Conservation (phyloP, 192 early-diverging fungal genomes). For the Coemansia sp. region DNA sequence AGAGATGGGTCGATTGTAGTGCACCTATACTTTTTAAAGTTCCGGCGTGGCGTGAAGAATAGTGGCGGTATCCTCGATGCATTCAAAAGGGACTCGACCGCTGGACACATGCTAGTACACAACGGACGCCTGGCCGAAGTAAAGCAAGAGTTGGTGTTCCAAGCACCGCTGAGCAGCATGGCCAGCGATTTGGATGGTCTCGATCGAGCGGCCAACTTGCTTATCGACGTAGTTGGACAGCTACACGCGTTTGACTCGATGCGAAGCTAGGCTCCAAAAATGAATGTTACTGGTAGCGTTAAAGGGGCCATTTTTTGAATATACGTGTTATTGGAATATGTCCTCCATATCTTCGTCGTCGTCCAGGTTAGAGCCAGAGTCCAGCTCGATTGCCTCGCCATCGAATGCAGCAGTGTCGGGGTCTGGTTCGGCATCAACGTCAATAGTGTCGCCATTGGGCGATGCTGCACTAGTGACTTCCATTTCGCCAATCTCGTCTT, state of each 20-base stretch:
- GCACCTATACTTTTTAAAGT: conserved; percentile 38
- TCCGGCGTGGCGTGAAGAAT: conserved; percentile 23
- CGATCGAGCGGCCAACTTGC: conserved; percentile 21
- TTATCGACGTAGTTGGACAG: conserved; percentile 39
- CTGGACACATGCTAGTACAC: conserved; percentile 40
- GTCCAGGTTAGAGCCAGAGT: conserved; percentile 39
- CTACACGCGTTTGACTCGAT: conserved; percentile 35
- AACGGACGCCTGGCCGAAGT: conserved; percentile 41
- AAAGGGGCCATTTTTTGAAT: too few species aligned
- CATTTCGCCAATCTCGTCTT: conserved; percentile 10
- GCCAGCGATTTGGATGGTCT: conserved; percentile 10
- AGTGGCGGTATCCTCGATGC: conserved; percentile 37
- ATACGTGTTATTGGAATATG: conserved; percentile 33
- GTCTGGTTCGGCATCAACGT: conserved; percentile 15
- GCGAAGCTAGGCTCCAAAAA: neutral
- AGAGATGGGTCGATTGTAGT: conserved; percentile 14
- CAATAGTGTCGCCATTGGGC: conserved; percentile 8
- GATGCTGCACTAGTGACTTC: conserved; percentile 9
- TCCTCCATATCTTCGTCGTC: conserved; percentile 52
- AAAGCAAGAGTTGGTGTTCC: conserved; percentile 28
- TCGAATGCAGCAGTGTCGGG: neutral
- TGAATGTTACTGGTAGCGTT: neutral
- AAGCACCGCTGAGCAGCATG: conserved; percentile 13
- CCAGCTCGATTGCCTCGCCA: conserved; percentile 30
- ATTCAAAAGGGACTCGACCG: conserved; percentile 32